Base-by-base conservation (phyloP, 441 rosid genomes). In the Kokia cookei region DNA sequence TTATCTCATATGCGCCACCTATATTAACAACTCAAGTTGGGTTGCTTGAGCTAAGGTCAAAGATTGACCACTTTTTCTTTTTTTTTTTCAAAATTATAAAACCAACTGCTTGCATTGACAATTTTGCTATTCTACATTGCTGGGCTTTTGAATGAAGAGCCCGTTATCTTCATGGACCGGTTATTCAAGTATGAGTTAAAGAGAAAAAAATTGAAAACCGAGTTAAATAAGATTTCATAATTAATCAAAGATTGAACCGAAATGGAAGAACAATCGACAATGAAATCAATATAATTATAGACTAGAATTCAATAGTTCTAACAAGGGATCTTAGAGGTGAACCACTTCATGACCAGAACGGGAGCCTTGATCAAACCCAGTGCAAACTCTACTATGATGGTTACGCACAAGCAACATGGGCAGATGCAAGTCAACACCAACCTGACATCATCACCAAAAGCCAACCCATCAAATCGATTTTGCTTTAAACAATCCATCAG, bases 331-430 rank as follows among this genome's bases (percentile, higher is more conserved):
- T 86, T 78, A 59, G 90, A 83, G 45, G 86, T 88, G 87, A 90
- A 90, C 92, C 94, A 90, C 77, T 86, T 78, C 86, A 90, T 82
- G 54, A 90, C 85, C 75, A 37, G 79, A 81, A 88, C 57, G 1
- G 94, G 94, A 7, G 92, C 91, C 79, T 81, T 90, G 73, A 90
- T 87, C 82, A 90, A 74, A 1, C 83, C 74, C 54, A 88, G 76
- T 0, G 92, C 92, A n/a, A 90, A 77, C 85, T 90, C 94, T 59
- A 87, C 88, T 11, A 86, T 19, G 14, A 90, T 50, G 6, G 92
- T 90, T 76, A 86, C 87, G 75, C 94, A 90, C 47, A 90, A 80
- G 86, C 91, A 86, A 64, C 94, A 88, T 0, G 94, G 94, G 71
- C 91, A 90, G 72, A 90, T 80, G 65, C 91, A 88, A 32, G 85